Evolutionary conservation across 2,329 filamentous ascomycete species (phyloP), one percentile per base, ranked within the genome.

Genomic region (Trichoderma pleuroti): DNA sequence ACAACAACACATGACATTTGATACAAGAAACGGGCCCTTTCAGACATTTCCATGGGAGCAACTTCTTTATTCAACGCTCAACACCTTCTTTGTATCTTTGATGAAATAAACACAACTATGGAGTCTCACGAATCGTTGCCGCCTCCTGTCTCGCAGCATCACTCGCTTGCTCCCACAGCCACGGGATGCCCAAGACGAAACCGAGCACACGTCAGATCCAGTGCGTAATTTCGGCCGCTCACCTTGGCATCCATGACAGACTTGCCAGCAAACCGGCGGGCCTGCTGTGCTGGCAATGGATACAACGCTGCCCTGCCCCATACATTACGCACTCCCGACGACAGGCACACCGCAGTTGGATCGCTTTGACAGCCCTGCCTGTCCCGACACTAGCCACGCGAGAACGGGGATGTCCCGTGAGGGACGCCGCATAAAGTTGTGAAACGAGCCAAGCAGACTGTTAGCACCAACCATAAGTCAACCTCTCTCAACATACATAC

Each of bases 211-310:
- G 42, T 49, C 42, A 49, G 42, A 49, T 12, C 18, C 3, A 49
- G 42, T 46, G 56, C 56, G 49, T 28, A 34, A 49, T n/a, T 14
- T 16, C 56, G 54, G 26, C 39, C 65, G 36, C 54, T 52, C 32
- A 46, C 18, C 63, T 54, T 56, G 46, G 63, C 63, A 28, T 28
- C 26, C 26, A 28, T 56, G 63, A 34, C 63, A 56, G n/a, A 24
- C 21, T 2, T 28, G 63, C 63, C 63, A 66, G 28, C 63, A 66
- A 56, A 66, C 21, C 16, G 21, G 62, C 49, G 62, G 64, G 52
- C 10, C 28, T 59, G 66, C 39, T 68, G 66, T 36, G 66, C 21
- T 68, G 66, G 66, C 66, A 56, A 56, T 52, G 28, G 26, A 24
- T 36, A 28, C 63, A 39, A 57, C 49, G 59, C n/a, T 32, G 63